Evolutionary conservation across 1,284 basidiomycete genomes (phyloP).

Genomic region (Marasmius fiardii): DNA sequence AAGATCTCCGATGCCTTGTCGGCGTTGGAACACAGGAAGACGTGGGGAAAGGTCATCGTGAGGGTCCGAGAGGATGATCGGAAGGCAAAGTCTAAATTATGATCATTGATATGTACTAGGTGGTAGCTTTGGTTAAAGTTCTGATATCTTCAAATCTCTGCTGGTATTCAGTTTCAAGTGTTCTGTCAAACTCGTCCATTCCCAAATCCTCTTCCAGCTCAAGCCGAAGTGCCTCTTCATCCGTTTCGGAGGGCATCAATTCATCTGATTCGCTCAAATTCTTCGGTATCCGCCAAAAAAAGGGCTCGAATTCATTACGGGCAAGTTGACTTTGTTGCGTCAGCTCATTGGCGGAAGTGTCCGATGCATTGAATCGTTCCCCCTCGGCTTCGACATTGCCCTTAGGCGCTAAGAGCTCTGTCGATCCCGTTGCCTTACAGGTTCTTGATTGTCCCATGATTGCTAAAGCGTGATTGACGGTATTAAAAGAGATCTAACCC

Average conservation of each 20-base stretch:
- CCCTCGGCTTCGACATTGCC: slow-evolving; percentile 8
- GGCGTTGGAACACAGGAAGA: slow-evolving; percentile 76
- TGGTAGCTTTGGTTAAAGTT: background rate
- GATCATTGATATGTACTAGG: background rate
- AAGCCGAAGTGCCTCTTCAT: slow-evolving; percentile 36
- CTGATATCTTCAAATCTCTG: slow-evolving; percentile 24
- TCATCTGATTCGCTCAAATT: slow-evolving; percentile 17
- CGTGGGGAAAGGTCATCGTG: slow-evolving; percentile 91
- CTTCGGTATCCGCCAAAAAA: slow-evolving; percentile 24
- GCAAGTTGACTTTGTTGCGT: background rate
- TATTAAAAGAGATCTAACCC: slow-evolving; percentile 35
- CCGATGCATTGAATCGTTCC: slow-evolving; percentile 4
- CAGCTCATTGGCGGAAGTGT: slow-evolving; percentile 13
- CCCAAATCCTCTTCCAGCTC: slow-evolving; percentile 48
- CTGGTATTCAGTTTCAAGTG: slow-evolving; percentile 22
- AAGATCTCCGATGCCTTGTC: slow-evolving; percentile 62
- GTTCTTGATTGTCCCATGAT: slow-evolving; percentile 29
- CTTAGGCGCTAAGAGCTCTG: background rate
- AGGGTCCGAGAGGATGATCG: slow-evolving; percentile 53
- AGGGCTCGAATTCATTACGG: slow-evolving; percentile 5
- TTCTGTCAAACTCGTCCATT: slow-evolving; percentile 39
- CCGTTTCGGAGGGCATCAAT: slow-evolving; percentile 35
- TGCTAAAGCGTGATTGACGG: slow-evolving; percentile 42
- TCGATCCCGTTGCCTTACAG: background rate
- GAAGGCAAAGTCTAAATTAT: slow-evolving; percentile 10